These are phyloP conservation scores for Boletus reticuloceps DNA, from an alignment of 768 basidiomycete genomes.

Conservation along the genomic window DNA sequence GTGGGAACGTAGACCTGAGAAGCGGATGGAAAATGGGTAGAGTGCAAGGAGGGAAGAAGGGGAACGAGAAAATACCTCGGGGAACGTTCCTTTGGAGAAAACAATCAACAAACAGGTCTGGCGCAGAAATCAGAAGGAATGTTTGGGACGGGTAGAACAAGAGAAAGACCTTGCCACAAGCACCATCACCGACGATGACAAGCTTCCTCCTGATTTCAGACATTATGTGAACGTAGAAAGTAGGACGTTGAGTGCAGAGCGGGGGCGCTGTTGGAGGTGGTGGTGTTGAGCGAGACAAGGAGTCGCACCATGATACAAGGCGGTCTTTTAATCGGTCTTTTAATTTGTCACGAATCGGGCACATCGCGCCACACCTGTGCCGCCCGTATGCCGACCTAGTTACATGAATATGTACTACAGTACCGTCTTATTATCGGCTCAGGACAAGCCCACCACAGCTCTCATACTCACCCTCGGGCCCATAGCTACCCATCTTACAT, in stretches of 20 bases:
- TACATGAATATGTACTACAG: too few relatives aligned
- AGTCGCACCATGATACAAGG: constrained; percentile 37
- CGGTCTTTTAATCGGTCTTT: constrained; percentile 36
- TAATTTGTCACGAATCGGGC: constrained; percentile 15
- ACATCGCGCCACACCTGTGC: constrained; percentile 32
- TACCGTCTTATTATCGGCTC: too few relatives aligned
- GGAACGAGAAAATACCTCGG: constrained; percentile 58
- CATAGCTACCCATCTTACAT: constrained; percentile 71
- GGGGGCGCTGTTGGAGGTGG: constrained; percentile 37
- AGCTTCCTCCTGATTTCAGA: constrained; percentile 98
- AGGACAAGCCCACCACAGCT: constrained; percentile 33
- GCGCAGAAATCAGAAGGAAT: constrained; percentile 18
- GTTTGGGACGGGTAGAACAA: neutral
- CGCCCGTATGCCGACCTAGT: constrained; percentile 9
- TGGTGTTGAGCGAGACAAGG: constrained; percentile 39
- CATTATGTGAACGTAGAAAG: constrained; percentile 54
- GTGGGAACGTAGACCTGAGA: constrained; percentile 96
- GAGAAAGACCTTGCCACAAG: constrained; percentile 80
- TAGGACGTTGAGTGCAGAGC: constrained; percentile 29
- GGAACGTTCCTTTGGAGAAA: constrained; percentile 95
- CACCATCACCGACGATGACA: constrained; percentile 98
- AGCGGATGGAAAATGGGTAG: neutral
- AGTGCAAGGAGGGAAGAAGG: neutral
- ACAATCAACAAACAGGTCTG: constrained; percentile 94
- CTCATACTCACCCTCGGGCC: constrained; percentile 60